A percentile compares a stretch with the other conserved stretches of the same genome.
Conservation (phyloP, 306 rosid genomes). For the Trichosanthes cucumerina region DNA sequence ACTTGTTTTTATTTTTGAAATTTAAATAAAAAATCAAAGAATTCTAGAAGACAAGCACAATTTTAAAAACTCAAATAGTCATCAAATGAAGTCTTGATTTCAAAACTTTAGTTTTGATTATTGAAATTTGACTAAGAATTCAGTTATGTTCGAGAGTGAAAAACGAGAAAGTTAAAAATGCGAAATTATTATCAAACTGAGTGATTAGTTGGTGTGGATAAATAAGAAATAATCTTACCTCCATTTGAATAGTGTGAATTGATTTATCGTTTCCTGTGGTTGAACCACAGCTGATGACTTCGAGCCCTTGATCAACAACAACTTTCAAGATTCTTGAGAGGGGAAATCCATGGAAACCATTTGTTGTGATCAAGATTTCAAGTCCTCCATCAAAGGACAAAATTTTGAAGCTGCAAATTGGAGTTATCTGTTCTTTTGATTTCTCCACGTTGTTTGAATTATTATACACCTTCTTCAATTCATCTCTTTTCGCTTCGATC, state of each 20-base stretch:
- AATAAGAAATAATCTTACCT: constrained; percentile 19
- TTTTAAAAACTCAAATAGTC: too few relatives aligned
- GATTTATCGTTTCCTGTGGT: constrained; percentile 26
- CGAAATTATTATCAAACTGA: neutral
- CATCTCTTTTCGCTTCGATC: constrained; percentile 32
- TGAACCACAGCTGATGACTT: constrained; percentile 28
- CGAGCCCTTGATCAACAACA: constrained; percentile 27
- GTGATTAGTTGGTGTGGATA: neutral
- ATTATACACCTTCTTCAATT: constrained; percentile 20
- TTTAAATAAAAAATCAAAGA: too few relatives aligned
- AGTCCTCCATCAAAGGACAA: constrained; percentile 7
- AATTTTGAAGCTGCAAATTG: neutral
- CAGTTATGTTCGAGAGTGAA: neutral
- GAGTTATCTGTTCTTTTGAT: neutral
- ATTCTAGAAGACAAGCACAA: too few relatives aligned
- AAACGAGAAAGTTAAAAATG: neutral
- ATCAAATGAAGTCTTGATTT: too few relatives aligned
- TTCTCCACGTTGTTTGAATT: neutral
- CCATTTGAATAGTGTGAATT: constrained; percentile 30
- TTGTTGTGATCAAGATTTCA: constrained; percentile 26
- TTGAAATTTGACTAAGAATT: neutral
- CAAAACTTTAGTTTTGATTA: neutral
- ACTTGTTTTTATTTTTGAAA: too few relatives aligned
- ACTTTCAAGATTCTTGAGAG: constrained; percentile 27
- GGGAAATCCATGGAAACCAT: constrained; percentile 11